Conservation (phyloP, 2,329 filamentous ascomycete genomes). For the Penicillium digitatum region DNA sequence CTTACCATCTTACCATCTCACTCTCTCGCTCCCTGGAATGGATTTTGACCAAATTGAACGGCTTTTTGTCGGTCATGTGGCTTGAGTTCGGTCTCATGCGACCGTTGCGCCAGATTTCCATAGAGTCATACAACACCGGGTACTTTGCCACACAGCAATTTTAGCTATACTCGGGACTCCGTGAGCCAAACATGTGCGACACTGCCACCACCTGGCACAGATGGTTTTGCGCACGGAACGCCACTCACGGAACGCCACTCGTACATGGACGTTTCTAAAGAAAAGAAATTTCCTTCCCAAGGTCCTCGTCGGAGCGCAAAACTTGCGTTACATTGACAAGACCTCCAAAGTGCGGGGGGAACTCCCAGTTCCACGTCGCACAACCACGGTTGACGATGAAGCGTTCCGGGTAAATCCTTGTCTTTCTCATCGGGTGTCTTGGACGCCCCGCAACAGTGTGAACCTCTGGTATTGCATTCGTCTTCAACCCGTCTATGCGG, state of each 20-base stretch:
- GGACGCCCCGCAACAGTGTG: neutral
- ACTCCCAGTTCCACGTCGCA: neutral
- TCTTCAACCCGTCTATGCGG: too few species aligned
- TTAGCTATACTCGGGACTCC: neutral
- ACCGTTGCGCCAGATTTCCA: neutral
- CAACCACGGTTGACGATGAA: slow-evolving; percentile 8
- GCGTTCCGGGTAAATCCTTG: neutral
- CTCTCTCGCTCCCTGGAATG: neutral
- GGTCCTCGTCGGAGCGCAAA: neutral
- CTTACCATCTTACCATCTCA: neutral
- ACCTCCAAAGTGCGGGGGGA: slow-evolving; percentile 12
- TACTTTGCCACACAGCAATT: neutral
- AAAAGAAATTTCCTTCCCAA: neutral
- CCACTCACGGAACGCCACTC: neutral
- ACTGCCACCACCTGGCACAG: neutral
- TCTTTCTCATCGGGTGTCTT: neutral
- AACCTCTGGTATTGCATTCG: too few species aligned
- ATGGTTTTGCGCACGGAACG: neutral
- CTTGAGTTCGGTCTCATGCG: neutral
- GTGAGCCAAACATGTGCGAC: neutral
- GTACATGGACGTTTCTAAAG: too few species aligned
- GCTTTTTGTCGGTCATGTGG: neutral
- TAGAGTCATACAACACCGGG: neutral
- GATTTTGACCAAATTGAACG: neutral
- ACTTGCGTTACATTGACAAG: neutral